phyloP scores from a whole-genome alignment of 2,329 filamentous ascomycete species.

The Colletotrichum trifolii region DNA sequence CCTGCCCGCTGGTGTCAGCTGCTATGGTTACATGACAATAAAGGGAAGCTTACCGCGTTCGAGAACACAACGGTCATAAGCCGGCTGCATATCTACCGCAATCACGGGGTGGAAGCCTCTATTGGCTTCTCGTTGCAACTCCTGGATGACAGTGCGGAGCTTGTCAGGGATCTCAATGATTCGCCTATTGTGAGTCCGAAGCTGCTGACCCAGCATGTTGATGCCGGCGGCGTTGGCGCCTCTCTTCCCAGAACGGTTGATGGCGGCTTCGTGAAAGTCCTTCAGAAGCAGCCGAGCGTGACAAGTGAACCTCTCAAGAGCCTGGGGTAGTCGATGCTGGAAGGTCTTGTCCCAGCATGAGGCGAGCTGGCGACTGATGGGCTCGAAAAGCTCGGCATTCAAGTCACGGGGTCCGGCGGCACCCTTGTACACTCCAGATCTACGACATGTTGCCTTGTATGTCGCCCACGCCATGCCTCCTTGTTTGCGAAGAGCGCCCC shows the following conservation, averaged over 20 bases:
- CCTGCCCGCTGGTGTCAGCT: conserved; percentile 23
- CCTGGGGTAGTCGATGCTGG: conserved; percentile 39
- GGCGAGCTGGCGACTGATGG: conserved; percentile 38
- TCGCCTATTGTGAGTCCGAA: conserved; percentile 33
- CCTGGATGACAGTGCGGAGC: conserved; percentile 26
- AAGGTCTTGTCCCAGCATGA: conserved; percentile 43
- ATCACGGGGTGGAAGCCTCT: conserved; percentile 40
- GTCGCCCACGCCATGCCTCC: conserved; percentile 42
- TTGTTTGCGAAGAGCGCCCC: conserved; percentile 37
- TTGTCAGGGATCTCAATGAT: conserved; percentile 34
- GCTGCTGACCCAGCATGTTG: conserved; percentile 40
- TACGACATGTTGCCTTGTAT: conserved; percentile 42
- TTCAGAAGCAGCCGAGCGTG: conserved; percentile 17
- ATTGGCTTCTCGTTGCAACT: conserved; percentile 41
- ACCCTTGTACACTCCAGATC: conserved; percentile 38
- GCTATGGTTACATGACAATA: not conserved
- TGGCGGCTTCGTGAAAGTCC: conserved; percentile 31
- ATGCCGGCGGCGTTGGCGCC: conserved; percentile 32
- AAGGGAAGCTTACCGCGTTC: conserved; percentile 19
- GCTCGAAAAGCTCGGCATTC: conserved; percentile 43
- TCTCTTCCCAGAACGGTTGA: conserved; percentile 26
- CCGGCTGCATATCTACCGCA: conserved; percentile 38
- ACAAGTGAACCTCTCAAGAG: conserved; percentile 20
- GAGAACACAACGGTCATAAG: conserved; percentile 38
- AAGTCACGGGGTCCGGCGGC: conserved; percentile 39